Evolutionary conservation across 2,329 filamentous ascomycete genomes (phyloP).

Genomic region (Epicoccum nigrum): DNA sequence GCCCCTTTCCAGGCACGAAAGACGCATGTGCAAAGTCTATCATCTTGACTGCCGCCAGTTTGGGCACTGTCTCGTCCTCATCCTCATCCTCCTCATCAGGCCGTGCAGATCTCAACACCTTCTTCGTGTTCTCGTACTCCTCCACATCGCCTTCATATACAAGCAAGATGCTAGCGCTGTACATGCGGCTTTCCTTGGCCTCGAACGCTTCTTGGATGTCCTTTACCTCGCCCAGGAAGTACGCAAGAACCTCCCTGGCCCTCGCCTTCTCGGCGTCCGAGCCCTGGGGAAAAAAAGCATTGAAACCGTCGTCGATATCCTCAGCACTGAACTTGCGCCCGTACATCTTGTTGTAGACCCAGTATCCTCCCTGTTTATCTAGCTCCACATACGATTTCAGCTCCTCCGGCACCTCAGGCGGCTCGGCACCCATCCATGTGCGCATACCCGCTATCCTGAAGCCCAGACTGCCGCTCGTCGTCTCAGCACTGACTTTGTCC

Average conservation of each 20-base stretch:
- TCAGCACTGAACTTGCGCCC: conserved; percentile 62
- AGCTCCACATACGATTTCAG: conserved; percentile 43
- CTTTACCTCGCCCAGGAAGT: conserved; percentile 55
- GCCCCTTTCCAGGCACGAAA: conserved; percentile 80
- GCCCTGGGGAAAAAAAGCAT: conserved; percentile 56
- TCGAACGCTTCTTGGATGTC: conserved; percentile 64
- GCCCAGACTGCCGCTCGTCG: conserved; percentile 65
- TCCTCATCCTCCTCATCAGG: conserved; percentile 49
- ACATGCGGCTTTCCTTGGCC: conserved; percentile 70
- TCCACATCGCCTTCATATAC: conserved; percentile 69
- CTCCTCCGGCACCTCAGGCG: conserved; percentile 29
- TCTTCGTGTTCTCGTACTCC: conserved; percentile 56
- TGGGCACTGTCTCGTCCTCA: conserved; percentile 58
- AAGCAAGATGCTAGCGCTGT: conserved; percentile 67
- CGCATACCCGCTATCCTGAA: conserved; percentile 72
- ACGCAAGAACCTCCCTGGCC: conserved; percentile 56
- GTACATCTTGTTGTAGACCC: conserved; percentile 70
- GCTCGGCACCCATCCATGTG: conserved; percentile 54
- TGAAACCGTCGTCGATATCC: conserved; percentile 64
- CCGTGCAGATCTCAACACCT: conserved; percentile 26
- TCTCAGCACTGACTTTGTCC: conserved; percentile 64
- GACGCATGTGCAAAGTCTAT: conserved; percentile 96
- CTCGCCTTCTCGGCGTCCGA: conserved; percentile 35
- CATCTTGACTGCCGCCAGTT: conserved; percentile 79
- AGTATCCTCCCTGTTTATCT: conserved; percentile 59